Conservation (phyloP, 2,329 filamentous ascomycete species). For the Kalaharituber pfeilii region DNA sequence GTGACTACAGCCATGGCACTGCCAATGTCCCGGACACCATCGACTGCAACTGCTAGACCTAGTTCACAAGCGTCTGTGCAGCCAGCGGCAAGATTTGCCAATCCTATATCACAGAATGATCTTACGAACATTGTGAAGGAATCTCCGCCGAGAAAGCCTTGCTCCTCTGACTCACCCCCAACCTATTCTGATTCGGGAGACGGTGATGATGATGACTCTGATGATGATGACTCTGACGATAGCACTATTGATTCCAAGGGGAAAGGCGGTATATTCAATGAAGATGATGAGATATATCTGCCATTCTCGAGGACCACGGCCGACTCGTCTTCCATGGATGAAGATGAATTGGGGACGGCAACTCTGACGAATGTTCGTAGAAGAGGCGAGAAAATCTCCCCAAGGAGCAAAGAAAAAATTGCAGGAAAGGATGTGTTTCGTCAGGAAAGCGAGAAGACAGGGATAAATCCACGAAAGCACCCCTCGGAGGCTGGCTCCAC, state of each 20-base stretch:
- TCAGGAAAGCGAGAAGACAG: neutral
- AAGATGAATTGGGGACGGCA: neutral
- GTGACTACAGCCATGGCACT: constrained; percentile 8
- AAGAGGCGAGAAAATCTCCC: too few relatives aligned
- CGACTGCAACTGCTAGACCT: constrained; percentile 13
- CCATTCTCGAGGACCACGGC: neutral
- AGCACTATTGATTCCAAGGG: neutral
- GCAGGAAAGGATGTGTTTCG: neutral
- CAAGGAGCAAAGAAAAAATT: too few relatives aligned
- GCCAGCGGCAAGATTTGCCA: neutral
- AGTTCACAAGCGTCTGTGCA: neutral
- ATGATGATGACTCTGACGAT: neutral
- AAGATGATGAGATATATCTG: neutral
- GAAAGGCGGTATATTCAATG: neutral
- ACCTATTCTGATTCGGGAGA: constrained; percentile 3
- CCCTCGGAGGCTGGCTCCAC: constrained; percentile 7
- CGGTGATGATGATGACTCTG: neutral
- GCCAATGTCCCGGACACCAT: constrained; percentile 17
- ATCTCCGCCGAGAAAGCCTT: constrained; percentile 7
- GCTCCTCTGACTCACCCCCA: constrained; percentile 7
- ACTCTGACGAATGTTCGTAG: constrained; percentile 1
- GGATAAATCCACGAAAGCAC: constrained; percentile 4
- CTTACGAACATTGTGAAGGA: constrained; percentile 1
- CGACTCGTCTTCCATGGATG: neutral
- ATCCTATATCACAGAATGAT: neutral